phyloP scores from a whole-genome alignment of 2,329 filamentous ascomycete species.

The Colletotrichum australisinense region DNA sequence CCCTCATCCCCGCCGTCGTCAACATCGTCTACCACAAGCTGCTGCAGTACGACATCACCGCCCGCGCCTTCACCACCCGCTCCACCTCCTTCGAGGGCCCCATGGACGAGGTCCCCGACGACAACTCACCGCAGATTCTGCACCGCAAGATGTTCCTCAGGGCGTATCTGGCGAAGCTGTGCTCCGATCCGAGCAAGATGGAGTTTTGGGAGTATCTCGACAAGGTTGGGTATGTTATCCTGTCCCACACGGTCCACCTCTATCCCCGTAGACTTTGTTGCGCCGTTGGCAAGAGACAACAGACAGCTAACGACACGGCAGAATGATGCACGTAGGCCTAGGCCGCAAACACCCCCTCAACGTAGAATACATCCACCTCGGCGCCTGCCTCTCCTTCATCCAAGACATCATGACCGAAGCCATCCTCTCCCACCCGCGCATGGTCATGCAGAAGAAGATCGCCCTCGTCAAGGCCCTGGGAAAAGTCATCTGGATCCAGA shows the following conservation, averaged over 20 bases:
- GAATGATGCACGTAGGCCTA: constrained; percentile 84
- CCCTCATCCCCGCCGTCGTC: constrained; percentile 84
- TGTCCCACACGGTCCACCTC: neutral
- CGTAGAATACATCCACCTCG: constrained; percentile 84
- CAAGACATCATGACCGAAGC: constrained; percentile 83
- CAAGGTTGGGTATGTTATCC: constrained; percentile 75
- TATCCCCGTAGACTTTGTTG: neutral
- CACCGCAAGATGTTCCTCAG: constrained; percentile 82
- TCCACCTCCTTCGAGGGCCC: constrained; percentile 75
- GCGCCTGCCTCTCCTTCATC: constrained; percentile 77
- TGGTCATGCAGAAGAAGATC: constrained; percentile 76
- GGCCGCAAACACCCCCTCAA: constrained; percentile 79
- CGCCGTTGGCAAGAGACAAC: neutral
- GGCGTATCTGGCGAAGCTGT: constrained; percentile 81
- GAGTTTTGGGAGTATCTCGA: constrained; percentile 88
- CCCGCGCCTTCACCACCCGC: constrained; percentile 76
- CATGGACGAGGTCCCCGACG: constrained; percentile 70
- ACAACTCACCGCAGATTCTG: constrained; percentile 79
- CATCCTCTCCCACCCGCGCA: constrained; percentile 76
- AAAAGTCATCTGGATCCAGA: constrained; percentile 90
- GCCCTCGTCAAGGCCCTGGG: constrained; percentile 79
- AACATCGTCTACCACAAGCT: constrained; percentile 89
- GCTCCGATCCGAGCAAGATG: constrained; percentile 78
- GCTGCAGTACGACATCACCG: constrained; percentile 84
- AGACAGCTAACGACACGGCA: constrained; percentile 39